Evolutionary conservation across 2,329 filamentous ascomycete genomes (phyloP).

Genomic region (Apiospora kogelbergensis): DNA sequence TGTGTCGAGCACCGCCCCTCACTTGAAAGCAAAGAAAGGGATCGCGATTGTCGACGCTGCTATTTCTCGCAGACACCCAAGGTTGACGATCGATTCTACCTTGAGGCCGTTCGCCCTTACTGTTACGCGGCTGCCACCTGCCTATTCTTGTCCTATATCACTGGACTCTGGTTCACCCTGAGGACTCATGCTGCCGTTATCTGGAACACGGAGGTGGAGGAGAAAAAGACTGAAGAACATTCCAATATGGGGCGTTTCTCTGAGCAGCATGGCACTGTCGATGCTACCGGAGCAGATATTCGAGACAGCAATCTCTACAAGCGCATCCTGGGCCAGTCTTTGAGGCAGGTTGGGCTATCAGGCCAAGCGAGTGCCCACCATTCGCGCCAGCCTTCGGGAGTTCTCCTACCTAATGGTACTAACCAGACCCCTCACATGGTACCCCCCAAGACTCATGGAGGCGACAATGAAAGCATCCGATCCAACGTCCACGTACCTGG

Average conservation of each 20-base stretch:
- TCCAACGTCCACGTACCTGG: constrained; percentile 60
- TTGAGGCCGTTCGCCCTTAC: constrained; percentile 88
- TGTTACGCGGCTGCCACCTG: constrained; percentile 84
- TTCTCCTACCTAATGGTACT: constrained; percentile 41
- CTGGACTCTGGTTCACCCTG: constrained; percentile 93
- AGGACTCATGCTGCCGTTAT: constrained; percentile 95
- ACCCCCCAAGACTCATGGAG: constrained; percentile 64
- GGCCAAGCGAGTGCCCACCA: constrained; percentile 43
- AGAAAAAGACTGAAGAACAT: constrained; percentile 66
- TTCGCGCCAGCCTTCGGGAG: constrained; percentile 26
- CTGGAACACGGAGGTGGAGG: constrained; percentile 83
- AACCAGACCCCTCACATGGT: constrained; percentile 68
- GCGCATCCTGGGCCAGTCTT: constrained; percentile 85
- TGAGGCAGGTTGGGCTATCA: constrained; percentile 76
- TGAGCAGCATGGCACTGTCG: constrained; percentile 37
- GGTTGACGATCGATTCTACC: constrained; percentile 83
- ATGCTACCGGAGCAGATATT: constrained; percentile 65
- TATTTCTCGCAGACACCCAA: constrained; percentile 89
- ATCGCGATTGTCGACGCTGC: constrained; percentile 83
- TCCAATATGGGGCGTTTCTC: constrained; percentile 32
- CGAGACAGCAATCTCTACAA: constrained; percentile 90
- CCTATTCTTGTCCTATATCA: constrained; percentile 89
- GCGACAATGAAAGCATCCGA: constrained; percentile 35
- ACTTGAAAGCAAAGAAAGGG: constrained; percentile 37
- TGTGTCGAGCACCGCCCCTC: constrained; percentile 45